A percentile compares a stretch with the other conserved stretches of the same genome.
Conservation (phyloP, 1,284 basidiomycete genomes). For the Cutaneotrichosporon sp. region DNA sequence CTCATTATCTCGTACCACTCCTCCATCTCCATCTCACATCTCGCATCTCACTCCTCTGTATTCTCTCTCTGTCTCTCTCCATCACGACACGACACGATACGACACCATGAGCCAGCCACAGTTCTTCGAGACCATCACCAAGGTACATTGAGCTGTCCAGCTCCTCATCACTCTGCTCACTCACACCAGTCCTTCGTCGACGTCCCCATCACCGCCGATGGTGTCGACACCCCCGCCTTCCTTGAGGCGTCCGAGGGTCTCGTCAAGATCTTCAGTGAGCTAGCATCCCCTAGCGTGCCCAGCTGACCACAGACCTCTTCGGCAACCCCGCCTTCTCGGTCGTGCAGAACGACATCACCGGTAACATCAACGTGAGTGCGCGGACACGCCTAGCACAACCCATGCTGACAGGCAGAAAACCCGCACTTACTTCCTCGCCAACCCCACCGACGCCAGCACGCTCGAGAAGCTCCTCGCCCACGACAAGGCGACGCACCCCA, state of each 20-base stretch:
- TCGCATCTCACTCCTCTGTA: too few relatives aligned
- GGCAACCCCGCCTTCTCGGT: conserved; percentile 78
- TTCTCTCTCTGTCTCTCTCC: too few relatives aligned
- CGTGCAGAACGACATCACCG: conserved; percentile 83
- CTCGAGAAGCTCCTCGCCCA: conserved; percentile 79
- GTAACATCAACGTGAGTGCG: conserved; percentile 76
- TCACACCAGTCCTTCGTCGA: conserved; percentile 75
- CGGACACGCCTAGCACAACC: neutral
- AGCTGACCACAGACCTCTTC: conserved; percentile 64
- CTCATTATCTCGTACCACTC: too few relatives aligned
- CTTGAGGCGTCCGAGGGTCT: conserved; percentile 85
- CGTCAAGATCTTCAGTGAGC: conserved; percentile 82
- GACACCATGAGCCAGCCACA: conserved; percentile 63
- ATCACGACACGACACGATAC: too few relatives aligned
- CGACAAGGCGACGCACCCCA: conserved; percentile 59
- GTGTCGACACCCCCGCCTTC: conserved; percentile 84
- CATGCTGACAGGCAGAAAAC: conserved; percentile 68
- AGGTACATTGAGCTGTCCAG: conserved; percentile 50
- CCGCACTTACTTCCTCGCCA: conserved; percentile 66
- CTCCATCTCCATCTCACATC: too few relatives aligned
- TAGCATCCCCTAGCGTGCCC: neutral
- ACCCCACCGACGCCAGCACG: conserved; percentile 64
- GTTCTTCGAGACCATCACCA: conserved; percentile 78
- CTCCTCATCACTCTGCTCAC: neutral
- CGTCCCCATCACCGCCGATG: conserved; percentile 77